phyloP scores from a whole-genome alignment of 495 filamentous ascomycete species.

The Talaromyces nanjingensis region DNA sequence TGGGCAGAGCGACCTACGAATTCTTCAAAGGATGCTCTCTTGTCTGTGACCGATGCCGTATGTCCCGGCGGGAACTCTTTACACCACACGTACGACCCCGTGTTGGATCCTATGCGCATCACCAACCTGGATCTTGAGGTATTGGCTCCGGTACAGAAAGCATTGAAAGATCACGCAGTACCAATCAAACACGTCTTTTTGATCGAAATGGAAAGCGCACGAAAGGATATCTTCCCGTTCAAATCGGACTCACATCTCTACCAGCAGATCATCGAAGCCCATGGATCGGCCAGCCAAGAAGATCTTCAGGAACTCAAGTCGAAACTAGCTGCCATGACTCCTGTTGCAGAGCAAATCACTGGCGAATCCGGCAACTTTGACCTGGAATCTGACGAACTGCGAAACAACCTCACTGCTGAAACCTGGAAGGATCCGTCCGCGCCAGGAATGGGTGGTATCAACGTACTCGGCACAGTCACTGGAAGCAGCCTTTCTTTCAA shows the following conservation, averaged over 20 bases:
- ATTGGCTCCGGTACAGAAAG: slow-evolving; percentile 19
- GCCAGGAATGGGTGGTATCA: slow-evolving; percentile 26
- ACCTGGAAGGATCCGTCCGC: slow-evolving; percentile 11
- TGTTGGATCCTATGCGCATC: slow-evolving; percentile 30
- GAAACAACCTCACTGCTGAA: not conserved
- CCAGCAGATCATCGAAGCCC: slow-evolving; percentile 23
- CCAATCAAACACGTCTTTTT: slow-evolving; percentile 29
- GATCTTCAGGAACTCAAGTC: slow-evolving; percentile 12
- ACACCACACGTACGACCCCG: slow-evolving; percentile 22
- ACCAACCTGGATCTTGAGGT: slow-evolving; percentile 31
- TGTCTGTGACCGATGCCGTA: not conserved
- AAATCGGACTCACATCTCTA: slow-evolving; percentile 25
- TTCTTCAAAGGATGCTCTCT: not conserved
- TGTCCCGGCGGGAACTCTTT: not conserved
- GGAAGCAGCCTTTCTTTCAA: slow-evolving; percentile 35
- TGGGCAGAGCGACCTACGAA: slow-evolving; percentile 10
- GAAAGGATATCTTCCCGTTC: slow-evolving; percentile 37
- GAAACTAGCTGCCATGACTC: slow-evolving; percentile 23
- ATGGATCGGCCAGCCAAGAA: slow-evolving; percentile 8
- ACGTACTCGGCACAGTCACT: slow-evolving; percentile 25
- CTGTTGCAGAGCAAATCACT: slow-evolving; percentile 27
- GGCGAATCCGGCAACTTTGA: slow-evolving; percentile 27
- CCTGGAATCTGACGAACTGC: slow-evolving; percentile 8
- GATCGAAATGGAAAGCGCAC: slow-evolving; percentile 33
- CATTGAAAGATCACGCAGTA: slow-evolving; percentile 19